Base-by-base conservation (phyloP, 1,139 yeast species). In the Lodderomyces parapsilosis region DNA sequence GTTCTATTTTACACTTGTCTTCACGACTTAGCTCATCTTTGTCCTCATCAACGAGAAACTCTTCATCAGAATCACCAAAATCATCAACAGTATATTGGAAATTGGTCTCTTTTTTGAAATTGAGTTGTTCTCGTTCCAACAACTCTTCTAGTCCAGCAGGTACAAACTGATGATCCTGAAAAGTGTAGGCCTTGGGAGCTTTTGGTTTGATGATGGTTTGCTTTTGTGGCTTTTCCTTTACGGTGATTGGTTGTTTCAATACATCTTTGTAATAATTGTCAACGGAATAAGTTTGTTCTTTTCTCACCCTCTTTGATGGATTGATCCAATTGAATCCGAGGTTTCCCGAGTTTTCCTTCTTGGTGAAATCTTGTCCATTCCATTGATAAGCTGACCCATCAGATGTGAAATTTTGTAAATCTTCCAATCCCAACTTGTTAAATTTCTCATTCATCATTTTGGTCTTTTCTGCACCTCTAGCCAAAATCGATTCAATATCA, bases 301-400 rank as follows among this genome's bases (percentile, higher is more conserved):
- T 91, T 48, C 98, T 74, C 56, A 91, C 96, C 59, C 99, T 78
- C 57, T 90, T 87, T 4, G 93, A 75, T 0, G 96, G 96, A 52
- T 89, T 88, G 38, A 90, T 84, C 96, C 96, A 89, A 6, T 77
- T 66, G 33, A 80, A 73, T 1, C 76, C 72, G 36, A 68, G 66
- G 8, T 3, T 13, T 45, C 78, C 72, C 32, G 71, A 71, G 36
- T 51, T 49, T 9, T 64, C 67, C 51, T 75, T 79, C 53, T 88
- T 86, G 38, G 95, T 87, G 60, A 90, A 93, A 58, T 91, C 90
- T 57, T 88, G 84, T 19, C 99, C 99, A 58, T 93, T 90, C 99
- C 99, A 93, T 62, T 91, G 96, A 63, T 91, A 93, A 0, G 96
- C 93, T 2, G 96, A 88, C 28, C 81, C 81, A 53, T 90, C 96